A percentile compares a stretch with the other conserved stretches of the same genome.
Conservation (phyloP, 306 rosid genomes). For the Inga laurina region DNA sequence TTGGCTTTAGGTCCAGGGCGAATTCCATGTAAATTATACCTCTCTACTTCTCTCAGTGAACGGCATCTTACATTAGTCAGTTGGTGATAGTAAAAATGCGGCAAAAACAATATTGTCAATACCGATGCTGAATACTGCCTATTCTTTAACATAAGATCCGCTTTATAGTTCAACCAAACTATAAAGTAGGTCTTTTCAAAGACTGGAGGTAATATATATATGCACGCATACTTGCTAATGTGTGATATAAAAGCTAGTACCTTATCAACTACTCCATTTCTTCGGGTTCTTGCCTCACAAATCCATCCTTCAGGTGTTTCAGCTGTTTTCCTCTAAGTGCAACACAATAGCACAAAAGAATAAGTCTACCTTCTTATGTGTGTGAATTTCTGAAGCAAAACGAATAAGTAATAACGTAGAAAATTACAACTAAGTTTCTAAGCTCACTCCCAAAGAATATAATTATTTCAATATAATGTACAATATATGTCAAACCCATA, state of each 20-base stretch:
- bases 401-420: background rate
- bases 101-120: background rate
- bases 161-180: too few species aligned
- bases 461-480: background rate
- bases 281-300: background rate
- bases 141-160: too few species aligned
- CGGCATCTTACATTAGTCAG: background rate
- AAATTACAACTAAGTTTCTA: background rate
- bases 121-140: background rate
- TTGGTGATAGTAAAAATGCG: background rate
- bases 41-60: background rate
- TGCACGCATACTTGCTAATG: too few species aligned
- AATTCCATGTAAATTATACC: background rate
- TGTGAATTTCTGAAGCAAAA: too few species aligned
- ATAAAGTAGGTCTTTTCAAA: too few species aligned
- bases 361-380: background rate
- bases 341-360: background rate
- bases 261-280: background rate
- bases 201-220: too few species aligned
- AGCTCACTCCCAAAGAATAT: background rate
- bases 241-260: background rate
- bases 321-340: background rate
- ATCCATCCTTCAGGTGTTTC: background rate
- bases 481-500: background rate
- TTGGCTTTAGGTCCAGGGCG: background rate